Base-by-base conservation (phyloP, 2,329 filamentous ascomycete genomes). In the Sarocladium brachiariae region DNA sequence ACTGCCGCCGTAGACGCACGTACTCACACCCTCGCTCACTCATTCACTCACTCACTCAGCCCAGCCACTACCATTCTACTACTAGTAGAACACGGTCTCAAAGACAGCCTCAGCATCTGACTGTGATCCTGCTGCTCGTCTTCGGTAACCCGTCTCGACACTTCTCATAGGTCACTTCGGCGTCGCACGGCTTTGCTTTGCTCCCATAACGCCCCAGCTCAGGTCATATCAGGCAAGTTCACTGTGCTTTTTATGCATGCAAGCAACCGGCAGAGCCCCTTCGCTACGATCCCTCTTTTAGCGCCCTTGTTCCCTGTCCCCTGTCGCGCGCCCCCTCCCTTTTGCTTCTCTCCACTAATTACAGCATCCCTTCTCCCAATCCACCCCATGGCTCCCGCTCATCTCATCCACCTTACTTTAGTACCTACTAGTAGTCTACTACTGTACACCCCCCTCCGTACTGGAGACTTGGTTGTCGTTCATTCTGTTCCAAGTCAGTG, bases 231-330 rank as follows among this genome's bases (percentile, higher is more conserved):
- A 16, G 21, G 39, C 21, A 43, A 25, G 39, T 47, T 47, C 14
- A 13, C n/a, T 33, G 27, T 33, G 13, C 27, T 30, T 33, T 47
- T 47, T 25, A 33, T 47, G 25, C 43, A 33, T 13, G 24, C 25
- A 18, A 31, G 10, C 13, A 10, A 35, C 35, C 16, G 35, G 18
- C 11, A 39, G 14, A 33, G 5, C 25, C 43, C 25, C 21, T 33
- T 47, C 9, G 27, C 43, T 19, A 31, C 43, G 43, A 47, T 47
- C 25, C 43, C 24, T 33, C 27, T 45, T 33, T 47, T 47, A 47
- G 43, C 24, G 43, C 43, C 43, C 43, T 47, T 21, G 43, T 47
- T 23, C 39, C 39, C 27, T 47, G 43, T 47, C 19, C 43, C 43
- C 43, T 47, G 43, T 25, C 43, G 11, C 27, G 16, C 21, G 5